phyloP scores from a whole-genome alignment of 2,329 filamentous ascomycete genomes.

The Neurospora crassa region DNA sequence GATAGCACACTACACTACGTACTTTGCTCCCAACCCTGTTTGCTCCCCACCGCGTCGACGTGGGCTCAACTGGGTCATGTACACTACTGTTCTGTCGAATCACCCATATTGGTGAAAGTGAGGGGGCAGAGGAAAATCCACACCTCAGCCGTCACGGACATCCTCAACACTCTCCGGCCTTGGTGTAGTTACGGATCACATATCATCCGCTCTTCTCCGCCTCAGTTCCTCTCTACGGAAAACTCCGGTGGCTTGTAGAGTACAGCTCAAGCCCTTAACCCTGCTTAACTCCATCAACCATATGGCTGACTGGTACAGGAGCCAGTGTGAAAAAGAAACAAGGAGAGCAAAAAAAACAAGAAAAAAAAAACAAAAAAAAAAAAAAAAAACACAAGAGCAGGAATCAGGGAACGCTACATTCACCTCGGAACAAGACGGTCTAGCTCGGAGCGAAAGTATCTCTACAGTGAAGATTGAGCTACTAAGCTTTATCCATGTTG shows the following conservation, averaged over 20 bases:
- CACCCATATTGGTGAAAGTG: not conserved
- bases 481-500: not conserved
- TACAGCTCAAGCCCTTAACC: not conserved
- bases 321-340: not conserved
- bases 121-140: not conserved
- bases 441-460: not conserved
- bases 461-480: not conserved
- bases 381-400: not conserved
- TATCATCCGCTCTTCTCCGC: not conserved
- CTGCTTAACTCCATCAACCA: not conserved
- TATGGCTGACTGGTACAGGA: not conserved
- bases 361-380: not conserved
- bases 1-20: not conserved
- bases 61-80: not conserved
- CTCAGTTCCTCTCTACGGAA: not conserved
- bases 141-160: constrained; percentile 5
- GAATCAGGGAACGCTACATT: not conserved
- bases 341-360: not conserved
- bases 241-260: not conserved
- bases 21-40: not conserved
- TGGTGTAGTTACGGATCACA: not conserved
- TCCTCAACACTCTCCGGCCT: not conserved
- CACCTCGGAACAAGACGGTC: not conserved
- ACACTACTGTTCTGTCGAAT: not conserved
- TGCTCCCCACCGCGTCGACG: not conserved